Base-by-base conservation (phyloP, 2,329 filamentous ascomycete species). In the Pseudogymnoascus verrucosus region DNA sequence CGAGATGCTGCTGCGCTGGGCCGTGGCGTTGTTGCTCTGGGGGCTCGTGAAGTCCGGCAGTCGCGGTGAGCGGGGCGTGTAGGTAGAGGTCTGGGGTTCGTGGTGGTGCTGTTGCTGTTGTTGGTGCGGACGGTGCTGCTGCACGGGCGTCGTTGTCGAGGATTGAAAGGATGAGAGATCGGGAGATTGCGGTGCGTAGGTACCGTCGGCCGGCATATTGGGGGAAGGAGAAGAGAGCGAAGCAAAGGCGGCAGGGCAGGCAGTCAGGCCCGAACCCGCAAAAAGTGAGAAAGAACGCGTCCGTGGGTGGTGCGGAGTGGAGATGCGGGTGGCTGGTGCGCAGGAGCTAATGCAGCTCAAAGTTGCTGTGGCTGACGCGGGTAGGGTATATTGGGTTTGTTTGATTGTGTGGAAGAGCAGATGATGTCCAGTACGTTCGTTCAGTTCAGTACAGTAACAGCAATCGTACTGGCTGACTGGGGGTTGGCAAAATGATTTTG, bases 111-210 rank as follows among this genome's bases (percentile, higher is more conserved):
- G 62, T 16, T 19, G 44, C 16, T 36, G 19, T 10, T 40, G 63
- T 4, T 37, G 61, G 10, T 31, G 60, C 37, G 11, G 62, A 5
- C 37, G 51, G n/a, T 64, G 63, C 59, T 63, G 65, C 64, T 71
- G 69, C 62, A 68, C 65, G 42, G 65, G 64, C 51, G 69, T 68
- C 26, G 64, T 54, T 7, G 70, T 68, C 11, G 71, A 67, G 44
- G 69, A 64, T 16, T 69, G 63, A 62, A 74, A 74, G 57, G 66
- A 65, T 4, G 72, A 73, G 14, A 74, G 68, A 64, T 74, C 72
- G 65, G 72, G 72, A 42, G 71, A 73, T 65, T 72, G 71, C 62
- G 72, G 72, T 44, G 70, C 66, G 68, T 74, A 74, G 42, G 71
- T 72, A 68, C 67, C 65, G 64, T 71, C 71, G 44, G 12, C 59